Base-by-base conservation (phyloP, 2,329 filamentous ascomycete species). In the Sporothrix humicola region DNA sequence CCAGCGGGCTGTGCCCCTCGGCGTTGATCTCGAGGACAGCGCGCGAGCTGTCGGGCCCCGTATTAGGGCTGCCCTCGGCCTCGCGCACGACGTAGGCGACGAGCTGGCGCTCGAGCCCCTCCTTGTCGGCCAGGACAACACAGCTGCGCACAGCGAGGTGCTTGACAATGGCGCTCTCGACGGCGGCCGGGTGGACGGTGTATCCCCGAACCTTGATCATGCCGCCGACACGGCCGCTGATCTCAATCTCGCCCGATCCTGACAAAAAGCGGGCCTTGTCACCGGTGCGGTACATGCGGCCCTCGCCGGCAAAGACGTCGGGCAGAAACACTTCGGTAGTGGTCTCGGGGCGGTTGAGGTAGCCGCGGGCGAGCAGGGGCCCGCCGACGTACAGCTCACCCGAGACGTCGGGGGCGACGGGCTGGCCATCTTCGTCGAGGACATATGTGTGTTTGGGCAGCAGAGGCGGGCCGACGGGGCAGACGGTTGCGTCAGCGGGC, bases 181-280 rank as follows among this genome's bases (percentile, higher is more conserved):
- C 92, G 74, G 93, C 93, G 8, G 90, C 90, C 6, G 92, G 92
- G 31, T 94, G 92, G 2, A 94, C 90, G 0, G 91, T 93, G 79
- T 94, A 94, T 0, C 92, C 92, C 73, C 92, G 89, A 12, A 93
- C 87, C 82, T 94, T 94, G 83, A 94, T 94, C 92, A 94, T 94
- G 13, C 90, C 88, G 15, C 92, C 92, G 0, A 93, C 90, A 70
- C 92, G 89, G 48, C 92, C 92, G 7, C 91, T 93, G 74, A 94
- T 93, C 79, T 94, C 92, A 8, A 94, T 84, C 6, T 90, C 83
- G 0, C 92, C 92, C 1, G 87, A 91, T 1, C 87, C 91, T 0
- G 90, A 85, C 7, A 93, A 85, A 54, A 93, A 81, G 2, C 91
- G 86, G 0, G 92, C 92, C 71, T 90, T 85, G 79, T 94, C 92